These are phyloP conservation scores for Sambucus nigra DNA, from an alignment of 129 eudicot genomes.

Conservation along the genomic window DNA sequence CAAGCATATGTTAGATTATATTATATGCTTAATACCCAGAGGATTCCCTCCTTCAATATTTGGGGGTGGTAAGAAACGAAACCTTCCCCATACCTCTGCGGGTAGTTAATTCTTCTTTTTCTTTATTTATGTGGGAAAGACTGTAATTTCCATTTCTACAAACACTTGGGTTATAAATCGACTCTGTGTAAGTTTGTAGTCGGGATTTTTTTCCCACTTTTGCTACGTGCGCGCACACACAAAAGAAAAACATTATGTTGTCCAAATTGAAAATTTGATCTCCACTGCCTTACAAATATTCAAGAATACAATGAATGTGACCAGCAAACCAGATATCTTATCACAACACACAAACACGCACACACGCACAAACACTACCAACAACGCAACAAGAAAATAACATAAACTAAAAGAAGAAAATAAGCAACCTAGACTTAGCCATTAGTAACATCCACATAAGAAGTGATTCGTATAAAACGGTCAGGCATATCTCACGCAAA, in stretches of 20 bases:
- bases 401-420: background rate
- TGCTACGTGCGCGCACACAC: too few relatives aligned
- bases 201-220: background rate
- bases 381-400: background rate
- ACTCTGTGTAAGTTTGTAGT: background rate
- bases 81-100: background rate
- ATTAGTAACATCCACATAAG: too few relatives aligned
- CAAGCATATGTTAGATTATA: background rate
- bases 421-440: background rate
- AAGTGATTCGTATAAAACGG: too few relatives aligned
- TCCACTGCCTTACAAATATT: background rate
- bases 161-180: background rate
- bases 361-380: too few relatives aligned
- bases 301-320: background rate
- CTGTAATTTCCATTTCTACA: background rate
- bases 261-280: background rate
- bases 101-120: background rate
- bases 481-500: too few relatives aligned
- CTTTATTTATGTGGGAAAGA: too few relatives aligned
- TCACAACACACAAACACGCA: background rate
- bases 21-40: background rate
- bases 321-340: background rate
- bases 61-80: background rate
- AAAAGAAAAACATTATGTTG: background rate
- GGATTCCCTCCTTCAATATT: background rate